Evolutionary conservation across 2,329 filamentous ascomycete genomes (phyloP), one percentile per base, ranked within the genome.

Genomic region (Raffaelea ambrosiae): DNA sequence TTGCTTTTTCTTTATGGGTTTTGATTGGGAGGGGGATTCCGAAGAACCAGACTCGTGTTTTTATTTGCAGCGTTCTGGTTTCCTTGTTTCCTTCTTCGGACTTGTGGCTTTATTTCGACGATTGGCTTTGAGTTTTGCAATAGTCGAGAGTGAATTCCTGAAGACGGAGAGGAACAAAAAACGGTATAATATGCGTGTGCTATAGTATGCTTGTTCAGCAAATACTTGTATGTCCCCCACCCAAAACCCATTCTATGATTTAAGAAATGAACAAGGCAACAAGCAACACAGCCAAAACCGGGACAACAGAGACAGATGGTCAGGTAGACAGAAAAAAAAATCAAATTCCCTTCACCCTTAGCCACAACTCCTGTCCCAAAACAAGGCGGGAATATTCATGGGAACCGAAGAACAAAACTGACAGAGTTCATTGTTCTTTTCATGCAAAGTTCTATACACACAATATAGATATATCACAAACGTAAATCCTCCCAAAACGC

Each of bases 251-350:
- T 29, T 47, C 45, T 47, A 42, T 42, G 21, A 19, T 40, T 9
- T 48, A 47, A 49, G 45, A 48, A 45, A 44, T 38, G 44, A 46
- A 50, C 16, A 20, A 46, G 8, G 39, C 20, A 23, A 19, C 14
- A 40, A 19, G 33, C 36, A 18, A 39, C 19, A 44, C 31, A 11
- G 10, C 3, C 42, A 23, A 20, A 36, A 11, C 13, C n/a, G 13
- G 14, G 11, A 19, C 5, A 23, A 11, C n/a, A 33, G 5, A 22
- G 26, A 29, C 26, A 29, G 26, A 29, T n/a, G n/a, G n/a, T n/a
- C n/a, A n/a, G n/a, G n/a, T n/a, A 29, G 26, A 29, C 26, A 29
- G 26, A 7, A 7, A 29, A 7, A 7, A 29, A 7, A 29, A 7
- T 13, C 7, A 29, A 29, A 29, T 13, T 29, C 26, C n/a, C n/a